These are phyloP conservation scores for Tolypocladium tundrense DNA, from an alignment of 2,329 filamentous ascomycete species.

Conservation along the genomic window DNA sequence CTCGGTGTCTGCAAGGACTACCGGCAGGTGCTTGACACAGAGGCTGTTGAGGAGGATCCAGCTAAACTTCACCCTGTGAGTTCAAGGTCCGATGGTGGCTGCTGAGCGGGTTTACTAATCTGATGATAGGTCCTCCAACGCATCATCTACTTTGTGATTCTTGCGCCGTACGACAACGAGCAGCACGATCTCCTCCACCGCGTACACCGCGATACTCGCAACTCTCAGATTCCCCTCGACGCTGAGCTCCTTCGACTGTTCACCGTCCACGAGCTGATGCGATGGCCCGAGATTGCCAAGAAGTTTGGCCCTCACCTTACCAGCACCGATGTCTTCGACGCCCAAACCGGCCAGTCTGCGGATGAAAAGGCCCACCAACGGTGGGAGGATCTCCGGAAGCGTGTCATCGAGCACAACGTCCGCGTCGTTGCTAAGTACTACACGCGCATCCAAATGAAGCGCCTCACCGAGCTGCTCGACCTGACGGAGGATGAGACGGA, in stretches of 20 bases:
- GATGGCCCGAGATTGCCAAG: conserved; percentile 88
- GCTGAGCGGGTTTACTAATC: not conserved
- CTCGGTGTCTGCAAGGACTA: conserved; percentile 98
- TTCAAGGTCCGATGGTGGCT: conserved; percentile 2
- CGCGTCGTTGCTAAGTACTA: conserved; percentile 98
- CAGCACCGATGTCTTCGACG: conserved; percentile 81
- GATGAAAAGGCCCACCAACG: conserved; percentile 76
- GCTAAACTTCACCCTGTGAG: conserved; percentile 75
- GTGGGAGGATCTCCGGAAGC: conserved; percentile 93
- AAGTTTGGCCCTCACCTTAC: conserved; percentile 83
- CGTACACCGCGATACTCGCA: conserved; percentile 76
- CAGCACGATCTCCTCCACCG: conserved; percentile 95
- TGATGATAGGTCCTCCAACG: conserved; percentile 68
- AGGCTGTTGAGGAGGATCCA: conserved; percentile 85
- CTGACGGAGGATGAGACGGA: conserved; percentile 92
- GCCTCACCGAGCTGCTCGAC: conserved; percentile 83
- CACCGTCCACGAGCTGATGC: conserved; percentile 93
- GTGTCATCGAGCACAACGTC: conserved; percentile 98
- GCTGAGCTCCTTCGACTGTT: conserved; percentile 86
- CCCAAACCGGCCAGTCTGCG: conserved; percentile 48
- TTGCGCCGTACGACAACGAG: conserved; percentile 96
- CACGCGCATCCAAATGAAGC: conserved; percentile 87
- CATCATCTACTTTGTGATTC: conserved; percentile 95
- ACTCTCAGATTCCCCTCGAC: conserved; percentile 66
- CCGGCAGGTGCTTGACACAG: conserved; percentile 90